These are phyloP conservation scores for Borovskyia barvae DNA, from an alignment of 208 protist genomes.

Conservation along the genomic window DNA sequence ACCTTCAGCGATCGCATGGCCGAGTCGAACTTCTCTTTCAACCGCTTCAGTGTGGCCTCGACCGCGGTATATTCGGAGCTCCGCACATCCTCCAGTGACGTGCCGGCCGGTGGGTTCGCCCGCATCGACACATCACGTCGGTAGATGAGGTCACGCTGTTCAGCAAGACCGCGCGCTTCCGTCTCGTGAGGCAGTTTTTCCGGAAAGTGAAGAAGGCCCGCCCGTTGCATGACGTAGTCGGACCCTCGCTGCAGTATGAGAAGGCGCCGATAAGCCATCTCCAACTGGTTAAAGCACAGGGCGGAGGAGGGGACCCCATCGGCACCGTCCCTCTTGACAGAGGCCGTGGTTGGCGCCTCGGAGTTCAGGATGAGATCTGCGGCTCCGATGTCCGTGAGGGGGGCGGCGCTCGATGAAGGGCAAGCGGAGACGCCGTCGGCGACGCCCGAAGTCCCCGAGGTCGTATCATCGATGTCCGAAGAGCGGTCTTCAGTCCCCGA, in stretches of 20 bases:
- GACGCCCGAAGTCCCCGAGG: background rate
- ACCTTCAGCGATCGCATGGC: slow-evolving; percentile 23
- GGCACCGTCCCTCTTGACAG: background rate
- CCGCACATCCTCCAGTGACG: slow-evolving; percentile 32
- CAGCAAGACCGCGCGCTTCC: slow-evolving; percentile 20
- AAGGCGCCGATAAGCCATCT: slow-evolving; percentile 25
- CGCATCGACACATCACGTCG: slow-evolving; percentile 38
- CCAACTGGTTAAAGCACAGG: slow-evolving; percentile 26
- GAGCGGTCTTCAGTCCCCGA: background rate
- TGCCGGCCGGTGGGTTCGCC: slow-evolving; percentile 12
- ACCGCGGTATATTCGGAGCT: slow-evolving; percentile 15
- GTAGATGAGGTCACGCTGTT: slow-evolving; percentile 38
- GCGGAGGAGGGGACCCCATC: background rate
- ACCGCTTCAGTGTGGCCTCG: slow-evolving; percentile 13
- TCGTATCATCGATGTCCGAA: too few relatives aligned
- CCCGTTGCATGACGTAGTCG: slow-evolving; percentile 14
- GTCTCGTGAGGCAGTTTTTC: slow-evolving; percentile 45
- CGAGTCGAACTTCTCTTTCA: slow-evolving; percentile 35
- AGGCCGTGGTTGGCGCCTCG: background rate
- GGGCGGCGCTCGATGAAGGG: slow-evolving; percentile 5
- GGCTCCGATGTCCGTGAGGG: background rate
- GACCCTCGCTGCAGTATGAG: slow-evolving; percentile 18
- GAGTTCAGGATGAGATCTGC: too few relatives aligned
- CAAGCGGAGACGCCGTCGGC: slow-evolving; percentile 4
- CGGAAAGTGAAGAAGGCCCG: slow-evolving; percentile 18